Percentiles rank a stretch among this genome's conserved stretches.
Conservation (phyloP, 1,284 basidiomycete species). For the Cystobasidium slooffiae region DNA sequence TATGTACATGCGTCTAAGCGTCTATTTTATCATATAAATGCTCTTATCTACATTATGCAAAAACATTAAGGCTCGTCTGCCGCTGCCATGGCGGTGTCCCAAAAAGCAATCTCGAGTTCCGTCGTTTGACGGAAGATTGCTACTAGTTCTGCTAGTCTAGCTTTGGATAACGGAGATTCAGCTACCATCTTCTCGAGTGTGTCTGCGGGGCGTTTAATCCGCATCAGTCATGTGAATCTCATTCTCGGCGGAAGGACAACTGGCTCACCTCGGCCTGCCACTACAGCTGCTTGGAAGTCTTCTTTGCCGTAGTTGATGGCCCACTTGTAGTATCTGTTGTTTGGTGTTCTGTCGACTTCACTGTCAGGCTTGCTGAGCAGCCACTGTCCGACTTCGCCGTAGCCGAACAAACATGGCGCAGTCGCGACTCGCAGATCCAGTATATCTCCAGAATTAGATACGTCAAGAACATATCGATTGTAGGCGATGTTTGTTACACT, state of each 20-base stretch:
- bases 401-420: slow-evolving; percentile 84
- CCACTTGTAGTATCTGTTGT: slow-evolving; percentile 29
- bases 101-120: slow-evolving; percentile 80
- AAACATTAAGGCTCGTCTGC: background rate
- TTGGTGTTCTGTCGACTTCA: slow-evolving; percentile 23
- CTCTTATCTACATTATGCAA: background rate
- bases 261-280: slow-evolving; percentile 53
- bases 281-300: slow-evolving; percentile 27
- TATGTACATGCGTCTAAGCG: background rate
- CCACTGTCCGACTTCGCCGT: slow-evolving; percentile 80
- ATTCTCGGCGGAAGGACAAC: background rate
- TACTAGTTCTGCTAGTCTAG: slow-evolving; percentile 69
- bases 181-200: slow-evolving; percentile 67
- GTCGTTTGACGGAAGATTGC: slow-evolving; percentile 78
- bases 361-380: slow-evolving; percentile 25
- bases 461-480: slow-evolving; percentile 80
- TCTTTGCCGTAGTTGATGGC: slow-evolving; percentile 35
- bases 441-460: slow-evolving; percentile 72
- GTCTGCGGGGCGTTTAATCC: slow-evolving; percentile 54
- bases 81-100: slow-evolving; percentile 63
- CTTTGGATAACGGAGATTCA: slow-evolving; percentile 68
- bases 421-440: slow-evolving; percentile 78
- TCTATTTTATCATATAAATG: background rate
- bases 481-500: slow-evolving; percentile 68
- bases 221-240: background rate